A percentile compares a stretch with the other conserved stretches of the same genome.
These are phyloP conservation scores for Periconia sp. DNA, from an alignment of 2,329 filamentous ascomycete genomes.

Conservation along the genomic window DNA sequence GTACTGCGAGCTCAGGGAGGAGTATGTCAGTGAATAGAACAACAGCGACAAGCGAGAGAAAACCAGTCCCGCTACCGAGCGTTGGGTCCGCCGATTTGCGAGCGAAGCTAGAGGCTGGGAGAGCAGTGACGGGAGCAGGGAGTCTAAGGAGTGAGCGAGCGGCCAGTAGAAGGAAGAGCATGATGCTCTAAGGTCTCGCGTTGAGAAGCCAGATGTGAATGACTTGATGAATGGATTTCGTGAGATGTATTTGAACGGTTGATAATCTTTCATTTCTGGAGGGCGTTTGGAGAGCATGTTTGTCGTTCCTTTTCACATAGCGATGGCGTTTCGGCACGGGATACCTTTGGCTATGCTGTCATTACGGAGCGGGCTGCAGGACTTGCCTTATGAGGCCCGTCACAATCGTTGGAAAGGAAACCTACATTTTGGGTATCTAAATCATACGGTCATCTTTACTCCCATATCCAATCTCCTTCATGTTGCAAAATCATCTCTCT, in stretches of 20 bases:
- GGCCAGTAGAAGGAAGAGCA: slow-evolving; percentile 50
- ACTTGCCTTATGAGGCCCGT: neutral
- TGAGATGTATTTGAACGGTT: neutral
- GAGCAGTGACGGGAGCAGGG: slow-evolving; percentile 17
- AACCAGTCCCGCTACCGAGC: neutral
- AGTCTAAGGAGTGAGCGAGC: slow-evolving; percentile 42
- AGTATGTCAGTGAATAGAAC: slow-evolving; percentile 21
- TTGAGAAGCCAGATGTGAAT: neutral
- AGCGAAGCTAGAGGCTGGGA: slow-evolving; percentile 21
- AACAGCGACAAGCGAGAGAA: slow-evolving; percentile 23
- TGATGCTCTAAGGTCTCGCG: slow-evolving; percentile 45
- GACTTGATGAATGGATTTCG: neutral
- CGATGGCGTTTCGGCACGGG: slow-evolving; percentile 20
- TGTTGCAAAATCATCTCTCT: neutral
- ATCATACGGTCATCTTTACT: neutral
- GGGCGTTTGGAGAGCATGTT: neutral
- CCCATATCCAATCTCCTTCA: neutral
- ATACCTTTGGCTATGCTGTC: slow-evolving; percentile 9
- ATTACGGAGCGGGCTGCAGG: slow-evolving; percentile 2
- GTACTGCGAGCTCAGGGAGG: slow-evolving; percentile 21
- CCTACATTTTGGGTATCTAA: slow-evolving; percentile 3
- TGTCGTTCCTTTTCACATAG: slow-evolving; percentile 8
- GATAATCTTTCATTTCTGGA: neutral
- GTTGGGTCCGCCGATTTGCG: slow-evolving; percentile 12
- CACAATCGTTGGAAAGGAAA: neutral